These are phyloP conservation scores for Verticillium longisporum DNA, from an alignment of 2,329 filamentous ascomycete genomes.

Conservation along the genomic window DNA sequence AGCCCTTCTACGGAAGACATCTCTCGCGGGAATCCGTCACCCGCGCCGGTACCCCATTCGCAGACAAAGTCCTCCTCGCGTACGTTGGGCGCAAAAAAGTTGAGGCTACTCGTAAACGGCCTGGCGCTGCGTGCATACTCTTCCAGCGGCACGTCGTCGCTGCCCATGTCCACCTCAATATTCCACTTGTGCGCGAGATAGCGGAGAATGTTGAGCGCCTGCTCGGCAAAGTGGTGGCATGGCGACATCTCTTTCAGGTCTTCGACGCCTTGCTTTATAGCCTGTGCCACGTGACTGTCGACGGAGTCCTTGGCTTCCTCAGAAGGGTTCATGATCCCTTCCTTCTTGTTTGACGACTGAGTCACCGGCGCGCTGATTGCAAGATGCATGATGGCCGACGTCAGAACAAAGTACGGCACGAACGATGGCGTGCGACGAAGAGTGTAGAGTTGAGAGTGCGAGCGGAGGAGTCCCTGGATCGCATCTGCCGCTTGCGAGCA, in stretches of 20 bases:
- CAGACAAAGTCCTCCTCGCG: slow-evolving; percentile 40
- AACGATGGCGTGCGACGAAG: slow-evolving; percentile 53
- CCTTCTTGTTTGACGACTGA: slow-evolving; percentile 5
- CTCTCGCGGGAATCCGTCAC: slow-evolving; percentile 3
- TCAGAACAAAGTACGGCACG: slow-evolving; percentile 56
- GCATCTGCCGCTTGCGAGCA: slow-evolving; percentile 57
- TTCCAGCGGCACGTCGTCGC: slow-evolving; percentile 13
- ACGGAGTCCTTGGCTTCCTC: slow-evolving; percentile 21
- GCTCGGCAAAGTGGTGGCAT: slow-evolving; percentile 54
- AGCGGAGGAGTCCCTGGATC: slow-evolving; percentile 48
- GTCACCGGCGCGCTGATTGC: slow-evolving; percentile 37
- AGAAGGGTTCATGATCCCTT: slow-evolving; percentile 2
- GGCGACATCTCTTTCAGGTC: slow-evolving; percentile 55
- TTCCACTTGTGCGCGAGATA: slow-evolving; percentile 54
- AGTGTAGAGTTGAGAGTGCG: slow-evolving; percentile 53
- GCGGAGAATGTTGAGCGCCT: slow-evolving; percentile 52
- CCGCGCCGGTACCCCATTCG: slow-evolving; percentile 29
- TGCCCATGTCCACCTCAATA: slow-evolving; percentile 40
- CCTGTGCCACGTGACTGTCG: slow-evolving; percentile 32
- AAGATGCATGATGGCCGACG: slow-evolving; percentile 54
- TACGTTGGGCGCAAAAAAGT: slow-evolving; percentile 50
- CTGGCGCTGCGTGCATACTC: slow-evolving; percentile 35
- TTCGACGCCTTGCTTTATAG: slow-evolving; percentile 46
- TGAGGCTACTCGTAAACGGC: slow-evolving; percentile 44
- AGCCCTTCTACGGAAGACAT: background rate